Evolutionary conservation across 2,329 filamentous ascomycete genomes (phyloP).

Genomic region (Pseudogymnoascus sp.): DNA sequence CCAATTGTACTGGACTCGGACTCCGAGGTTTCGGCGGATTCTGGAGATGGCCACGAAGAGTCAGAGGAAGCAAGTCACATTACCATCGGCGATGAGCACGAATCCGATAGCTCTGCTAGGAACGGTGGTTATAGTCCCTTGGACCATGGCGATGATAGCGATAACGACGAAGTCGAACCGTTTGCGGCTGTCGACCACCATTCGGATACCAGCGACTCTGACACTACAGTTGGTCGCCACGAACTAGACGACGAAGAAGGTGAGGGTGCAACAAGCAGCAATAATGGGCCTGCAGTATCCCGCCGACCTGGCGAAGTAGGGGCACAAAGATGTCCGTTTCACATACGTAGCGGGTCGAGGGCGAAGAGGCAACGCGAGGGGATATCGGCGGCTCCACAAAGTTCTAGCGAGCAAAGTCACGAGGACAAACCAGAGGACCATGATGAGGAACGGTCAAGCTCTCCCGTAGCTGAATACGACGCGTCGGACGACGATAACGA

Average conservation of each 20-base stretch:
- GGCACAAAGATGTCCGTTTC: not conserved
- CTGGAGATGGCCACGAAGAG: conserved; percentile 23
- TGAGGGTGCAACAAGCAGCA: conserved; percentile 24
- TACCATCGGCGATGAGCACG: not conserved
- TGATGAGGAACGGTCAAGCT: conserved; percentile 14
- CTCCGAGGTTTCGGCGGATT: conserved; percentile 15
- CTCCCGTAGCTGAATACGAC: conserved; percentile 18
- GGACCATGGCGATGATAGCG: conserved; percentile 25
- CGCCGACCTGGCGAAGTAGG: not conserved
- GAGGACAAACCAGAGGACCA: conserved; percentile 20
- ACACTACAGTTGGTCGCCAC: conserved; percentile 12
- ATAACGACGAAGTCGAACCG: conserved; percentile 16
- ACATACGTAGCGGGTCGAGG: not conserved
- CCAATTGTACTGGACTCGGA: conserved; percentile 5
- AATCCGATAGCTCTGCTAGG: conserved; percentile 9
- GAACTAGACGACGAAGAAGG: conserved; percentile 17
- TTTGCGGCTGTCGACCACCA: not conserved
- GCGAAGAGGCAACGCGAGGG: not conserved
- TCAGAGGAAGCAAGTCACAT: conserved; percentile 18
- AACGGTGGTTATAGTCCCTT: conserved; percentile 28
- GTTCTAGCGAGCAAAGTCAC: not conserved
- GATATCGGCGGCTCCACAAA: not conserved
- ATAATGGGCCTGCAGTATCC: conserved; percentile 13
- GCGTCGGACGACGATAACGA: conserved; percentile 16
- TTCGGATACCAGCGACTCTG: conserved; percentile 10